phyloP scores from a whole-genome alignment of 169 alveolate species.

The Theileria equi region DNA sequence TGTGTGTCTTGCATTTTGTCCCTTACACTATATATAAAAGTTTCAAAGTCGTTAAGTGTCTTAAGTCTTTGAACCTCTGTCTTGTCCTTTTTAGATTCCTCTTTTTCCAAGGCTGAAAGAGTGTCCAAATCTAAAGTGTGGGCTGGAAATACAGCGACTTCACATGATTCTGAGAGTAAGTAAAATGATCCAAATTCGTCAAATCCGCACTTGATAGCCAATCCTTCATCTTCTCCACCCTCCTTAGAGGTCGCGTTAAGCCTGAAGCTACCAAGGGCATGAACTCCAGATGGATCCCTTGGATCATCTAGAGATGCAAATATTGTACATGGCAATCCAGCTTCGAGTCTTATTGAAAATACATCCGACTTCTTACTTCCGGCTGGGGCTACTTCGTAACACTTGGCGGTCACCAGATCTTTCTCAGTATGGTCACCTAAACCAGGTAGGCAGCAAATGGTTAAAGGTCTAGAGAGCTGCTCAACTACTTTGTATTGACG shows the following conservation, averaged over 20 bases:
- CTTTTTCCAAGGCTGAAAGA: constrained; percentile 57
- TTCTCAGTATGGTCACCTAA: constrained; percentile 26
- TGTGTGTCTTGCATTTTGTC: constrained; percentile 66
- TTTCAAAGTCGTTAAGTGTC: constrained; percentile 70
- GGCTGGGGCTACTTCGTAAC: constrained; percentile 37
- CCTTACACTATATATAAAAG: constrained; percentile 66
- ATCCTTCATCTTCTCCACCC: constrained; percentile 66
- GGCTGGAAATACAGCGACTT: constrained; percentile 9
- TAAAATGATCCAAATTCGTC: constrained; percentile 51
- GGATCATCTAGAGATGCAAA: constrained; percentile 68
- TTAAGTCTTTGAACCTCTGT: constrained; percentile 64
- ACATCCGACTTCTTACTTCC: constrained; percentile 54
- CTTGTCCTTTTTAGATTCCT: constrained; percentile 56
- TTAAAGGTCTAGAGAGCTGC: constrained; percentile 61
- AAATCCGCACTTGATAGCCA: constrained; percentile 46
- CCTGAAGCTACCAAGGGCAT: constrained; percentile 53
- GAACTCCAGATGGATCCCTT: constrained; percentile 53
- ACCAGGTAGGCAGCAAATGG: constrained; percentile 20
- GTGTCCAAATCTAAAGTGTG: constrained; percentile 43
- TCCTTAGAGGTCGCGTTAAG: constrained; percentile 25
- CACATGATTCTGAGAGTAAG: constrained; percentile 46
- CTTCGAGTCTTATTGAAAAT: constrained; percentile 43
- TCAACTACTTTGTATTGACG: constrained; percentile 67
- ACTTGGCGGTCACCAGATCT: too few relatives aligned
- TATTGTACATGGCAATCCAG: constrained; percentile 49